These are phyloP conservation scores for Rhypophila decipiens DNA, from an alignment of 495 filamentous ascomycete species.

Conservation along the genomic window DNA sequence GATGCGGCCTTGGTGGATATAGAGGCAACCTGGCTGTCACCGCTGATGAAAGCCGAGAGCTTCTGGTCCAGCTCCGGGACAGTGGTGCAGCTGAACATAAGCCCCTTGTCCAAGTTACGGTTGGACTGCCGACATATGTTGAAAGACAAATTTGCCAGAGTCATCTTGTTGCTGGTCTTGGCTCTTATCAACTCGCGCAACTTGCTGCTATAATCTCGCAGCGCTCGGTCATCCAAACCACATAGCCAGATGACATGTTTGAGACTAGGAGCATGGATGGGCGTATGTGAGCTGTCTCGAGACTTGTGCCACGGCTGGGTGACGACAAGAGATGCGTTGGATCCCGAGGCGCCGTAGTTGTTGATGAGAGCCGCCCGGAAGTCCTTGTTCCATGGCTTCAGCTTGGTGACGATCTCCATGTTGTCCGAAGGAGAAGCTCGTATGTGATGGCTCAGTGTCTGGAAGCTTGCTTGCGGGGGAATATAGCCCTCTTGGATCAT, in stretches of 20 bases:
- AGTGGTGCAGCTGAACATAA: neutral
- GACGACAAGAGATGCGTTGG: constrained; percentile 15
- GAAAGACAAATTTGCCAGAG: neutral
- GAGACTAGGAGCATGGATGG: too few relatives aligned
- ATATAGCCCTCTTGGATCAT: neutral
- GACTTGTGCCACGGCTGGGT: neutral
- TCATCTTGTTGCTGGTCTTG: neutral
- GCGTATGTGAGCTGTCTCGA: neutral
- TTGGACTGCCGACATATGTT: neutral
- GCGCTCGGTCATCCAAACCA: constrained; percentile 2
- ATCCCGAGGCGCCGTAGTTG: constrained; percentile 25
- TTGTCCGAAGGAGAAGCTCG: constrained; percentile 25
- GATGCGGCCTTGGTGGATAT: neutral
- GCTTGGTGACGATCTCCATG: constrained; percentile 29
- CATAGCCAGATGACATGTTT: neutral
- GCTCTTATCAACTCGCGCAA: neutral
- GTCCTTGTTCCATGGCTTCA: constrained; percentile 8
- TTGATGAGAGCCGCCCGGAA: constrained; percentile 17
- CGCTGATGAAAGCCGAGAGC: neutral
- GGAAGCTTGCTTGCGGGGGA: neutral
- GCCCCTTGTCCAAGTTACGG: neutral
- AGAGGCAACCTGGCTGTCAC: neutral
- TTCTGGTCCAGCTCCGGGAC: neutral
- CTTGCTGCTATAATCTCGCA: constrained; percentile 18
- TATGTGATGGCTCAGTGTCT: constrained; percentile 35